Evolutionary conservation across 768 basidiomycete genomes (phyloP), one percentile per base, ranked within the genome.

Genomic region (Boletus coccyginus): DNA sequence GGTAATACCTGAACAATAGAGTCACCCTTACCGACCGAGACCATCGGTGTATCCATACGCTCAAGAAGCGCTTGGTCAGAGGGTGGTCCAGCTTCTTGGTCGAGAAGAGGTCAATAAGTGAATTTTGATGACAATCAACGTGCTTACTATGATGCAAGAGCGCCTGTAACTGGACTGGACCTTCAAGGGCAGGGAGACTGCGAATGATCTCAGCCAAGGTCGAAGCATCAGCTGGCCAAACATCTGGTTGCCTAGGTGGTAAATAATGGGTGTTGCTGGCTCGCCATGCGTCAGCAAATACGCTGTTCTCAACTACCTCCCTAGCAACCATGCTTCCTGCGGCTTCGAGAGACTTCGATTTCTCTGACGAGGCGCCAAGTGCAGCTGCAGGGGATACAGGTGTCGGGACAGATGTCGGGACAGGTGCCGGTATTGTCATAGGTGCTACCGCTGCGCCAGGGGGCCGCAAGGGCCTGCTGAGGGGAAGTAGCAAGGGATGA

Each of bases 331-430:
- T 80, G 46, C 77, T 77, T 5, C 84, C 90, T 2, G 84, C 82
- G 0, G 83, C 81, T 66, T 91, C 90, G 24, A 92, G 73, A 1
- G 82, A 81, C 65, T 83, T 85, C 4, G 82, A 80, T 58, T 83
- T 84, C 66, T 89, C 89, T 5, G 81, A 81, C 1, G 83, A 75
- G 1, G 81, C 78, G 5, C 86, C 86, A 33, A 89, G 72, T 1
- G 77, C 76, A 1, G 88, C 87, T 5, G 88, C 90, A 19, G 92
- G 92, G 0, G 91, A 93, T 3, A 93, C 89, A 1, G 92, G 92
- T 0, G 92, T 94, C 1, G 90, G 90, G 0, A 87, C 90, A n/a
- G 81, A 80, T 3, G 76, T 75, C 4, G 73, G 73, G 5, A 77
- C 66, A 14, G 75, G 69, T 16, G 74, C 66, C 0, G 76, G 71